Percentiles rank a stretch among this genome's conserved stretches.
phyloP scores from a whole-genome alignment of 1,139 yeast genomes.

The Protomyces inouyei region DNA sequence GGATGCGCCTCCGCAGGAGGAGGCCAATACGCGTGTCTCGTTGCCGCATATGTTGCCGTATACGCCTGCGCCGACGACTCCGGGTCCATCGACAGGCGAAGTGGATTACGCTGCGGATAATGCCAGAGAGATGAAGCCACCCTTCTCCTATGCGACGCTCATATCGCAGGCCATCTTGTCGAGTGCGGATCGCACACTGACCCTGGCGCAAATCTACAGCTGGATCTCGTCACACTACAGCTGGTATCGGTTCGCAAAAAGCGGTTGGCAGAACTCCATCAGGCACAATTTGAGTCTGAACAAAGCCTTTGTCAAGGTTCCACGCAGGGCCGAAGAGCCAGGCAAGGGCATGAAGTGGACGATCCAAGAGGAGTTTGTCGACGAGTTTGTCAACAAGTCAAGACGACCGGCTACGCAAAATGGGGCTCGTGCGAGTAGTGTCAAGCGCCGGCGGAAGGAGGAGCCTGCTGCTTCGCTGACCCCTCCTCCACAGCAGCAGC shows the following conservation, averaged over 20 bases:
- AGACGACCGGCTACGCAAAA: conserved; percentile 1
- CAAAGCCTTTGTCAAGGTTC: conserved; percentile 90
- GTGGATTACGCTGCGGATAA: conserved; percentile 41
- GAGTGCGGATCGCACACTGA: conserved; percentile 78
- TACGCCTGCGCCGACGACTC: not conserved
- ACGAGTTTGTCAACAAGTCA: conserved; percentile 52
- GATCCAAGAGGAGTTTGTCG: conserved; percentile 75
- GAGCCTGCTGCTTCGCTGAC: not conserved
- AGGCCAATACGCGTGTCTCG: not conserved
- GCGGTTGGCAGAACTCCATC: conserved; percentile 93
- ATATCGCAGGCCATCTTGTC: conserved; percentile 94
- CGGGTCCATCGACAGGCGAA: conserved; percentile 2
- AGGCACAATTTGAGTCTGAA: conserved; percentile 75
- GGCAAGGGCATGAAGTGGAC: conserved; percentile 99
- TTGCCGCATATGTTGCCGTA: not conserved
- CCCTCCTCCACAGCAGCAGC: not conserved
- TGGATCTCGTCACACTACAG: conserved; percentile 88
- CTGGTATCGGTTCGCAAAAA: conserved; percentile 81
- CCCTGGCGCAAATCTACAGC: conserved; percentile 82
- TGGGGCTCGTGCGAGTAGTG: not conserved
- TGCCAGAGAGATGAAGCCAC: conserved; percentile 90
- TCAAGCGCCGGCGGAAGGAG: not conserved
- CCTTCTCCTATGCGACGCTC: conserved; percentile 96
- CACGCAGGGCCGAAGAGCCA: conserved; percentile 90
- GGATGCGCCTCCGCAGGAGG: not conserved